phyloP scores from a whole-genome alignment of 2,329 filamentous ascomycete genomes.

The Neophaeococcomyces mojaviensis region DNA sequence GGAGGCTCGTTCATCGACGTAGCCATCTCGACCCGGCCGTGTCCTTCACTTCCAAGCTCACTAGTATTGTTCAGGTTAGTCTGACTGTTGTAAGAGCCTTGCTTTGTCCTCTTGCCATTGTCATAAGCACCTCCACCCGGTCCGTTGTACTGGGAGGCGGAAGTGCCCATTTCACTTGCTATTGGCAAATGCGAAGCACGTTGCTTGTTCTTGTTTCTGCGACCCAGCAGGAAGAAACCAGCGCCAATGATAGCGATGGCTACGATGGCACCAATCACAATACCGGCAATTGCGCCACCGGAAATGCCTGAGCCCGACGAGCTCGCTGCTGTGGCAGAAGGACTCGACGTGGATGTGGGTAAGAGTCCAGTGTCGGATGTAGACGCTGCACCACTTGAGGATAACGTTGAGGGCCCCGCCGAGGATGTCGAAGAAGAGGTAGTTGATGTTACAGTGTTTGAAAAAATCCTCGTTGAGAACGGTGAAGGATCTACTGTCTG shows the following conservation, averaged over 20 bases:
- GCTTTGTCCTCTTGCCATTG: neutral
- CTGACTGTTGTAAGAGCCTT: neutral
- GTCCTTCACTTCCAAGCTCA: neutral
- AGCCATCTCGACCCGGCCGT: neutral
- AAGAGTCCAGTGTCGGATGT: neutral
- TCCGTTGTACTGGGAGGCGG: neutral
- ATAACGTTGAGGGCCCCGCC: neutral
- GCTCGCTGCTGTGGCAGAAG: neutral
- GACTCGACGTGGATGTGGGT: no score
- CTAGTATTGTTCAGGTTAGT: neutral
- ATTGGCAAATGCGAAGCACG: neutral
- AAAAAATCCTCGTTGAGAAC: neutral
- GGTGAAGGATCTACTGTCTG: neutral
- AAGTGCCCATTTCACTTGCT: neutral
- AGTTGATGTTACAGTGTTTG: neutral
- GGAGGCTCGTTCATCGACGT: neutral
- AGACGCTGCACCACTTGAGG: neutral
- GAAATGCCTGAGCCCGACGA: neutral
- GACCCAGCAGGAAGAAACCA: neutral
- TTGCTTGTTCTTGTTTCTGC: neutral
- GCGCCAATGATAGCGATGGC: neutral
- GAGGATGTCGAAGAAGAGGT: neutral
- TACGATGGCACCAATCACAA: neutral
- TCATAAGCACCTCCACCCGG: neutral
- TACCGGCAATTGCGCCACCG: conserved; percentile 4